Evolutionary conservation across 2,329 filamentous ascomycete species (phyloP).

Genomic region (Biscogniauxia mediterranea): DNA sequence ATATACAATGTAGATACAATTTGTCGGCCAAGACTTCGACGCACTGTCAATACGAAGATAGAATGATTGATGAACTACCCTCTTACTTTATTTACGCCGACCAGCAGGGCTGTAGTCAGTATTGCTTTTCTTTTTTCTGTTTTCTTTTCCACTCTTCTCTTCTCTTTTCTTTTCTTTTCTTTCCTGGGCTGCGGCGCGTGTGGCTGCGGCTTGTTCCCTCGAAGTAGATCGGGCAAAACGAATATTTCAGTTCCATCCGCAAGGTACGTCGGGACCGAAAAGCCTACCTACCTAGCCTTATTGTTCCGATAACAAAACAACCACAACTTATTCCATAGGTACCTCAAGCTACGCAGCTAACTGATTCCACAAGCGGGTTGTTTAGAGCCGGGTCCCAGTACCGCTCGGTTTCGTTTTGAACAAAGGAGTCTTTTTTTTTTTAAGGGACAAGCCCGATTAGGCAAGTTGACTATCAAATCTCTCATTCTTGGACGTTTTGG

Average conservation of each 20-base stretch:
- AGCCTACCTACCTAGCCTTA: neutral
- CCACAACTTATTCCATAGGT: too few relatives aligned
- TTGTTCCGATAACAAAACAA: neutral
- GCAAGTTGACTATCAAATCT: slow-evolving; percentile 25
- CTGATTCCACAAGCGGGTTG: slow-evolving; percentile 6
- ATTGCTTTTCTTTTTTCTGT: too few relatives aligned
- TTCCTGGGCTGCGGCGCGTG: neutral
- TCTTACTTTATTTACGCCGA: neutral
- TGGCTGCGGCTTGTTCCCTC: neutral
- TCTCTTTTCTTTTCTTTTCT: neutral
- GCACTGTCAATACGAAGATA: neutral
- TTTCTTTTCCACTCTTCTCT: neutral
- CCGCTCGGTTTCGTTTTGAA: slow-evolving; percentile 10
- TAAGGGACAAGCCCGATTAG: slow-evolving; percentile 25
- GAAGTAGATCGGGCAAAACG: neutral
- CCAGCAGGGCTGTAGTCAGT: too few relatives aligned
- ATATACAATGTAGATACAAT: neutral
- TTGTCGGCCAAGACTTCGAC: too few relatives aligned
- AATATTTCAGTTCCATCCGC: neutral
- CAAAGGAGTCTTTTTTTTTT: neutral
- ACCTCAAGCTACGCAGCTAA: neutral
- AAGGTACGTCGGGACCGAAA: neutral
- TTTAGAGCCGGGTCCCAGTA: slow-evolving; percentile 18
- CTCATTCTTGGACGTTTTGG: slow-evolving; percentile 29
- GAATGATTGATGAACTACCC: neutral